Evolutionary conservation across 208 protist genomes (phyloP), one percentile per base, ranked within the genome.

Genomic region (Crithidia expoeki): DNA sequence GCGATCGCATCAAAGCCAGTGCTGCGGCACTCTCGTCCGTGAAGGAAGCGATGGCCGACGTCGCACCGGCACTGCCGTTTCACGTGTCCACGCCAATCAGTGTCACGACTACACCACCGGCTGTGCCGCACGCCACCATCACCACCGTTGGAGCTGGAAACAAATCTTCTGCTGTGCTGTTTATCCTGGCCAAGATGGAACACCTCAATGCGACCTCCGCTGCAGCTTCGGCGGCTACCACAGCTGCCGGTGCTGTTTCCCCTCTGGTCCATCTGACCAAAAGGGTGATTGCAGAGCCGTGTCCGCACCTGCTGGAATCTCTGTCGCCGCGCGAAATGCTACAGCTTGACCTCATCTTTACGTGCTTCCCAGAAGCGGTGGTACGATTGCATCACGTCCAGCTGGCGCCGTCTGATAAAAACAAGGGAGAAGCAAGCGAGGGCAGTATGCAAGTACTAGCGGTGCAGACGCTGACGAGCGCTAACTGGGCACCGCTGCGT

Each of bases 121-220:
- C 52, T 19, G 16, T 44, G 14, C 16, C 42, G 16, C 3, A 5
- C 12, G 5, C n/a, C 9, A 4, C 42, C n/a, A 59, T 16, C 23
- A 47, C 7, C 32, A 27, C 23, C 33, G 11, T 2, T 19, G 44
- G 32, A 21, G 16, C 34, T n/a, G n/a, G n/a, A 4, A 53, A 17
- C 34, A 49, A n/a, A 14, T 5, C 11, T 21, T 33, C 59, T 14
- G 12, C 17, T 1, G 27, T 52, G 5, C 17, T 28, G 30, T 46
- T 77, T 34, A 21, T 62, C 2, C 25, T 92, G 79, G 80, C 89
- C 19, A 94, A 94, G 74, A 78, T 92, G 67, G 82, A 94, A 67
- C 90, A 92, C 75, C 75, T 90, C 25, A 83, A 84, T 51, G 68
- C 21, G 17, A 68, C 76, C 27, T 68, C 72, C 4, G 47, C 47